A percentile compares a stretch with the other conserved stretches of the same genome.
These are phyloP conservation scores for Mycena capillaripes DNA, from an alignment of 768 basidiomycete species.

Conservation along the genomic window DNA sequence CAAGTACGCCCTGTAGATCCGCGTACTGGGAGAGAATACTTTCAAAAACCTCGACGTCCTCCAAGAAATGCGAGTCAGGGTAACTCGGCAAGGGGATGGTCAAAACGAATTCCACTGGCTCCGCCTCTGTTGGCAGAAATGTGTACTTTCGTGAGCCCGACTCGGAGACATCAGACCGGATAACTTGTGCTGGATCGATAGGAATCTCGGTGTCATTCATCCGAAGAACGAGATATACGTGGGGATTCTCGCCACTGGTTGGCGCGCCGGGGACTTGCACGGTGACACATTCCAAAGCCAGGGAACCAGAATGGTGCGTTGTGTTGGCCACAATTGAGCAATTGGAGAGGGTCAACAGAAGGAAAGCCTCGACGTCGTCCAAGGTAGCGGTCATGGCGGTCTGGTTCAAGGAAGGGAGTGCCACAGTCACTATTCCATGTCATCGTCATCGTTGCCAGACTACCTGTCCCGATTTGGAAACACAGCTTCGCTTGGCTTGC, in stretches of 20 bases:
- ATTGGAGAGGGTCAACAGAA: constrained; percentile 66
- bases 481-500: neutral
- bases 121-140: constrained; percentile 55
- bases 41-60: constrained; percentile 77
- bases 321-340: constrained; percentile 55
- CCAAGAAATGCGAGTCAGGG: constrained; percentile 53
- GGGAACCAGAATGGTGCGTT: constrained; percentile 55
- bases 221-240: constrained; percentile 77
- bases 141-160: constrained; percentile 58
- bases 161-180: constrained; percentile 54
- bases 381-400: neutral
- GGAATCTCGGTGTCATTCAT: constrained; percentile 69
- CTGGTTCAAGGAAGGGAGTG: no score
- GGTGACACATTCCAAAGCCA: constrained; percentile 76
- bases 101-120: constrained; percentile 54
- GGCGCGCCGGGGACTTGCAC: constrained; percentile 51
- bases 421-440: no score
- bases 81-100: constrained; percentile 47
- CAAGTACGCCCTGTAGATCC: constrained; percentile 51
- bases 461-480: neutral
- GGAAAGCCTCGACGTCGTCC: constrained; percentile 59
- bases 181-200: constrained; percentile 67
- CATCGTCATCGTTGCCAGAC: neutral
- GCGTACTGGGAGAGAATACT: constrained; percentile 77
- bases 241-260: constrained; percentile 54